A percentile compares a stretch with the other conserved stretches of the same genome.
These are phyloP conservation scores for Wickerhamomyces sydowiorum DNA, from an alignment of 805 yeast genomes.

Conservation along the genomic window DNA sequence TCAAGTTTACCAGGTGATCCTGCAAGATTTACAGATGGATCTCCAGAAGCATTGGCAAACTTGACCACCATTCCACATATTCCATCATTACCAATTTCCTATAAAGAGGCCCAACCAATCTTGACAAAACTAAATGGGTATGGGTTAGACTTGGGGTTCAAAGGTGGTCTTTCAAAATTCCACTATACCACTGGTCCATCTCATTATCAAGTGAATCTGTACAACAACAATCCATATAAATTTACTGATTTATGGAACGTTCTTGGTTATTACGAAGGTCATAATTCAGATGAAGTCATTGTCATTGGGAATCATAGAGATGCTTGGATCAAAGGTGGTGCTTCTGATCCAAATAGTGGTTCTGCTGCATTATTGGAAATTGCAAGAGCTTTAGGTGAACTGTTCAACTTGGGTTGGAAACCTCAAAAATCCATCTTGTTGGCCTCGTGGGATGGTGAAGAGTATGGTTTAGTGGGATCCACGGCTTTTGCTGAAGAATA, in stretches of 20 bases:
- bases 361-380: conserved; percentile 61
- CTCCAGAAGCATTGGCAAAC: conserved; percentile 44
- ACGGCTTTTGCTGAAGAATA: conserved; percentile 73
- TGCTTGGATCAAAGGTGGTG: conserved; percentile 77
- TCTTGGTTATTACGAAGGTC: conserved; percentile 55
- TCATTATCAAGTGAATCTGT: conserved; percentile 43
- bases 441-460: conserved; percentile 85
- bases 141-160: conserved; percentile 48
- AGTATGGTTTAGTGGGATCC: conserved; percentile 67
- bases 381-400: conserved; percentile 50
- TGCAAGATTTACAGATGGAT: conserved; percentile 57
- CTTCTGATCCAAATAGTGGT: conserved; percentile 76
- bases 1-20: conserved; percentile 72
- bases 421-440: conserved; percentile 60
- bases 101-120: conserved; percentile 57
- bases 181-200: conserved; percentile 51
- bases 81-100: conserved; percentile 68
- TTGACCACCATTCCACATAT: conserved; percentile 53
- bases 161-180: conserved; percentile 37
- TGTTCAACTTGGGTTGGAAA: conserved; percentile 53
- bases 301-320: conserved; percentile 75
- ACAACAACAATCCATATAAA: conserved; percentile 55
- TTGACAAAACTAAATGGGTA: conserved; percentile 50
- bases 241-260: conserved; percentile 59
- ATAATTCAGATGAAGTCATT: conserved; percentile 45